Evolutionary conservation across 2,329 filamentous ascomycete genomes (phyloP).

Genomic region (Pseudogymnoascus sp.): DNA sequence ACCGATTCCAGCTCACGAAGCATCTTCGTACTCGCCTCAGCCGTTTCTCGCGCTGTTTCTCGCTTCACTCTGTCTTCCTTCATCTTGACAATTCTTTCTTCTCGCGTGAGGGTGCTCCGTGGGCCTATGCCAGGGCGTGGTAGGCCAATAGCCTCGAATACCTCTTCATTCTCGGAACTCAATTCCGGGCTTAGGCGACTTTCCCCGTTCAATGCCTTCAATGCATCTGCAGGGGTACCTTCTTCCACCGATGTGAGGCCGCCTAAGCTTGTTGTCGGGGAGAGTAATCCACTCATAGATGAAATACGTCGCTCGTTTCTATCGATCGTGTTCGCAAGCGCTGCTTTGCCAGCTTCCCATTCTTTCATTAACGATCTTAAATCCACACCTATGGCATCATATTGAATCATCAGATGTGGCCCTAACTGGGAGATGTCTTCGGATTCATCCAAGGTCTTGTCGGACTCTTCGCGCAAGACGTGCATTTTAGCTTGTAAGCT

Average conservation of each 20-base stretch:
- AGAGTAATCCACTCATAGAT: constrained; percentile 48
- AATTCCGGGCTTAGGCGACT: constrained; percentile 43
- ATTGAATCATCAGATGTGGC: constrained; percentile 73
- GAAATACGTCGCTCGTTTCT: constrained; percentile 65
- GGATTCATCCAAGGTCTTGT: constrained; percentile 66
- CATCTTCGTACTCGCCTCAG: constrained; percentile 81
- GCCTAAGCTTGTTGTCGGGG: constrained; percentile 55
- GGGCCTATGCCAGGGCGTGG: constrained; percentile 64
- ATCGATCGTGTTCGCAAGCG: constrained; percentile 73
- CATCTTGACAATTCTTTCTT: constrained; percentile 82
- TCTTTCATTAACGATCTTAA: constrained; percentile 71
- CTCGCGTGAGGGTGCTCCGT: constrained; percentile 64
- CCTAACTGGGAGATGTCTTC: constrained; percentile 68
- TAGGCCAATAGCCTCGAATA: constrained; percentile 85
- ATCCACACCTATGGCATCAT: constrained; percentile 88
- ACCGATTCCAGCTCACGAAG: constrained; percentile 87
- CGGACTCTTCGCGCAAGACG: constrained; percentile 82
- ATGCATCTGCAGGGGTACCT: constrained; percentile 58
- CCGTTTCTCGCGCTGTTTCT: constrained; percentile 61
- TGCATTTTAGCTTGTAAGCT: constrained; percentile 93
- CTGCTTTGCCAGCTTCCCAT: constrained; percentile 82
- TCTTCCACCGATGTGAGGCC: constrained; percentile 56
- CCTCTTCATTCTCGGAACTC: constrained; percentile 60
- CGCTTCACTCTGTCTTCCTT: constrained; percentile 76
- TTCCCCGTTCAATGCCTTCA: constrained; percentile 73